Base-by-base conservation (phyloP, 345 rosid species). In the Eucalyptus leucophloia region DNA sequence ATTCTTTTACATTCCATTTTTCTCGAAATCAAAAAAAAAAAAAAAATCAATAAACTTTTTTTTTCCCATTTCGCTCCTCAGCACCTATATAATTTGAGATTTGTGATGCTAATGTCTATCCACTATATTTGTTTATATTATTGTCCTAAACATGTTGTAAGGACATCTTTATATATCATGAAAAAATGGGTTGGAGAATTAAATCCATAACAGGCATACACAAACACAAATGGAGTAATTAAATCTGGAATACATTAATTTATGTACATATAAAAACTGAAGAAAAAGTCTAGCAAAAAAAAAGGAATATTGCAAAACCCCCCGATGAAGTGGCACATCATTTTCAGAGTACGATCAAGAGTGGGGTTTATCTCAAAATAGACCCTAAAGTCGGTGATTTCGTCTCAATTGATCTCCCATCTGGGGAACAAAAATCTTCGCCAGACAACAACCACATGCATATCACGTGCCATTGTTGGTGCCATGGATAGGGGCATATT, bases 11-110 rank as follows among this genome's bases (percentile, higher is more conserved):
- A 60, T 60, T 60, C 69, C 8, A 60, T 12, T 26, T 60, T n/a
- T 60, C 7, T 60, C 1, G 3, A 60, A 28, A 13, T 5, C 0
- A 0, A n/a, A n/a, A n/a, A 53, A 26, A n/a, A 56, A 26, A 58
- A 10, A 24, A 56, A 6, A 5, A 56, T 2, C 13, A 56, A 17
- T 26, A 0, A 2, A 56, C 62, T 24, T 56, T 56, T 56, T 56
- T 56, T 56, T 56, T 53, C 9, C 15, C n/a, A 58, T 24, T 26
- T 58, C 4, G 2, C 56, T 53, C 1, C 24, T 1, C 56, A 18
- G 9, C 24, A 1, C 56, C 56, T 19, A 1, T 3, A 53, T 53
- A 53, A 53, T 53, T n/a, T n/a, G n/a, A n/a, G n/a, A n/a, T n/a
- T n/a, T 53, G 56, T 53, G 56, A 53, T 7, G 56, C 24, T 53